Percentiles rank a stretch among this genome's conserved stretches.
Evolutionary conservation across 208 protist species (phyloP).

Genomic region (Wallacemonas sp.): DNA sequence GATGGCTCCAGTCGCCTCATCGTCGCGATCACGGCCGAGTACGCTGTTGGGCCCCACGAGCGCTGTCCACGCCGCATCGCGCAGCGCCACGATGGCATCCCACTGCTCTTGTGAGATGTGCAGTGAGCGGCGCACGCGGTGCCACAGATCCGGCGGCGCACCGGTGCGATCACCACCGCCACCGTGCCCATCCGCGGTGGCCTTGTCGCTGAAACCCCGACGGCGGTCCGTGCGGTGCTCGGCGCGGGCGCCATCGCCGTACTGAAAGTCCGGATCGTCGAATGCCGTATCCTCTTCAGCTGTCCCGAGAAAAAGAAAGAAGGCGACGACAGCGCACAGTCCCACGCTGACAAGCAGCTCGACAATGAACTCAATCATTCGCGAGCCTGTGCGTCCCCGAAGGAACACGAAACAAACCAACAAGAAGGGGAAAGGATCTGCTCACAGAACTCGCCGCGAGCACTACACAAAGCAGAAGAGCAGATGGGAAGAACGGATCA

Average conservation of each 20-base stretch:
- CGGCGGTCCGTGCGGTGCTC: not conserved
- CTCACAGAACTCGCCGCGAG: no score
- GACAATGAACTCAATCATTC: constrained; percentile 52
- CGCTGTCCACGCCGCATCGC: not conserved
- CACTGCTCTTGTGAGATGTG: not conserved
- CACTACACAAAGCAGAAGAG: not conserved
- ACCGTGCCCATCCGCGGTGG: no score
- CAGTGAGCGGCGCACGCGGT: not conserved
- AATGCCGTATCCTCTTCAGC: constrained; percentile 26
- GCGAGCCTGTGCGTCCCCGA: no score
- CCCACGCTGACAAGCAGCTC: constrained; percentile 65
- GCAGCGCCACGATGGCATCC: not conserved
- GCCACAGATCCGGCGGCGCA: not conserved
- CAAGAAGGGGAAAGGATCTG: not conserved
- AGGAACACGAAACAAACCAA: constrained; percentile 1
- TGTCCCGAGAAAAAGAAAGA: constrained; percentile 64
- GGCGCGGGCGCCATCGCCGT: constrained; percentile 15
- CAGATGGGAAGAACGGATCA: no score
- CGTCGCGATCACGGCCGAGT: constrained; percentile 6
- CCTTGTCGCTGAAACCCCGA: no score
- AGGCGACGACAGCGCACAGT: constrained; percentile 45
- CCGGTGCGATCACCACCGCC: not conserved
- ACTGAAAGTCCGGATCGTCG: not conserved
- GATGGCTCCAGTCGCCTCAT: not conserved
- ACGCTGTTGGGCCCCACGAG: not conserved